Conservation (phyloP, 139 green algal genomes). For the Chlamydomonas incerta region DNA sequence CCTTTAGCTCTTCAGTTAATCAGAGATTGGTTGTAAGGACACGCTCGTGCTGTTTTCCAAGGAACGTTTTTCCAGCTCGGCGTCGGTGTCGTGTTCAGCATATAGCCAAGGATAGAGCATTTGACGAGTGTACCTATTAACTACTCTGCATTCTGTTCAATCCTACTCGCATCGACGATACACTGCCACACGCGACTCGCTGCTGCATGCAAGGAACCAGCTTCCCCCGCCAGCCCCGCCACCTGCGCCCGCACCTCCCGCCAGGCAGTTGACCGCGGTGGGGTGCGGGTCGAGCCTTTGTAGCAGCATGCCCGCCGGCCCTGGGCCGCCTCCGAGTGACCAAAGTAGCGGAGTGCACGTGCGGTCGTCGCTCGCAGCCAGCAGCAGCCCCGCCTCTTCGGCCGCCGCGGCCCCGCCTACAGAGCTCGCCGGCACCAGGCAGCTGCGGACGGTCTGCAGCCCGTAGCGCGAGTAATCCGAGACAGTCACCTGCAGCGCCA, state of each 20-base stretch:
- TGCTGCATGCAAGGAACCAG: neutral
- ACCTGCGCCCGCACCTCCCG: neutral
- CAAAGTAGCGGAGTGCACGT: neutral
- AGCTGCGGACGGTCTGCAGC: slow-evolving; percentile 1
- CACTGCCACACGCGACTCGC: neutral
- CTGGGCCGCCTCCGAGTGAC: neutral
- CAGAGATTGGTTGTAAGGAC: too few relatives aligned
- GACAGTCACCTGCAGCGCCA: neutral
- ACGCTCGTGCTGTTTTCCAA: too few relatives aligned
- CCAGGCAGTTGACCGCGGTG: neutral
- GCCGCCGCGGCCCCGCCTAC: too few relatives aligned
- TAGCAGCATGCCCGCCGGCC: neutral
- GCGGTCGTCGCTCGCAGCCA: slow-evolving; percentile 11
- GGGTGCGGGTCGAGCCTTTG: slow-evolving; percentile 13
- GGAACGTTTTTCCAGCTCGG: too few relatives aligned
- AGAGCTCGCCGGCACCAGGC: neutral
- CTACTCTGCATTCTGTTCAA: neutral
- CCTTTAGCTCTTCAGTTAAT: too few relatives aligned
- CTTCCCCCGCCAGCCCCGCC: neutral
- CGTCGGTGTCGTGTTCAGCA: too few relatives aligned
- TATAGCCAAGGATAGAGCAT: too few relatives aligned
- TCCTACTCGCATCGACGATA: neutral
- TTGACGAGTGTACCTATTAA: too few relatives aligned
- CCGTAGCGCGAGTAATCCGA: neutral
- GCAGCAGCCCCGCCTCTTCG: neutral